Percentiles rank a stretch among this genome's conserved stretches.
These are phyloP conservation scores for Serendipita sp. DNA, from an alignment of 768 basidiomycete genomes.

Conservation along the genomic window DNA sequence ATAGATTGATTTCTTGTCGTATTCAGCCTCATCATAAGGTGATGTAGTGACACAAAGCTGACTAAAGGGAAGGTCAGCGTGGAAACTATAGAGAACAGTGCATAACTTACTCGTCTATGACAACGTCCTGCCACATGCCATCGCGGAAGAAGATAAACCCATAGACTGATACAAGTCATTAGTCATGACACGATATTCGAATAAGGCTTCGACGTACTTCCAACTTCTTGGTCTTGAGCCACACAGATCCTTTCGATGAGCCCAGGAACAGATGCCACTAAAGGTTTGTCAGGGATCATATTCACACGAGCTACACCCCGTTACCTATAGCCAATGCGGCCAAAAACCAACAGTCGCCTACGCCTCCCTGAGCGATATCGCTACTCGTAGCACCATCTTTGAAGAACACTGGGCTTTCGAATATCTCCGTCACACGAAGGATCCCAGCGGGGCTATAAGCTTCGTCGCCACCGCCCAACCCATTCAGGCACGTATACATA, in stretches of 20 bases:
- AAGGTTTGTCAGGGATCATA: background rate
- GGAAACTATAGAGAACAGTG: background rate
- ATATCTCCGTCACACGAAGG: constrained; percentile 35
- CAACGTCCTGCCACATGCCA: constrained; percentile 33
- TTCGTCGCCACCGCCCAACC: constrained; percentile 18
- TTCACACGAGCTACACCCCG: background rate
- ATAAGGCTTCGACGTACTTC: background rate
- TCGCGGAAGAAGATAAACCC: constrained; percentile 44
- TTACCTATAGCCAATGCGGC: constrained; percentile 24
- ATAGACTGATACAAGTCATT: constrained; percentile 22
- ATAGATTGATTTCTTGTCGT: constrained; percentile 27
- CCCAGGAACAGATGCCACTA: constrained; percentile 28
- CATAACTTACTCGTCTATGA: constrained; percentile 38
- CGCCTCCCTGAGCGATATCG: background rate
- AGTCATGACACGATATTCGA: no score
- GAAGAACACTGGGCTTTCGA: constrained; percentile 35
- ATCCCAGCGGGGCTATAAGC: constrained; percentile 24
- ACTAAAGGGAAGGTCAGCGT: constrained; percentile 17
- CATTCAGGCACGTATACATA: constrained; percentile 24
- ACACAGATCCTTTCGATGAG: constrained; percentile 39
- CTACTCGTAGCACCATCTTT: constrained; percentile 19
- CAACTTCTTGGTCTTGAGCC: constrained; percentile 10
- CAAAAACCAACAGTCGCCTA: constrained; percentile 41
- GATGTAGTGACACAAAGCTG: constrained; percentile 34
- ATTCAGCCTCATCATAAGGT: constrained; percentile 33